These are phyloP conservation scores for Pinus tabuliformis DNA, from an alignment of 75 land plant genomes.

Conservation along the genomic window DNA sequence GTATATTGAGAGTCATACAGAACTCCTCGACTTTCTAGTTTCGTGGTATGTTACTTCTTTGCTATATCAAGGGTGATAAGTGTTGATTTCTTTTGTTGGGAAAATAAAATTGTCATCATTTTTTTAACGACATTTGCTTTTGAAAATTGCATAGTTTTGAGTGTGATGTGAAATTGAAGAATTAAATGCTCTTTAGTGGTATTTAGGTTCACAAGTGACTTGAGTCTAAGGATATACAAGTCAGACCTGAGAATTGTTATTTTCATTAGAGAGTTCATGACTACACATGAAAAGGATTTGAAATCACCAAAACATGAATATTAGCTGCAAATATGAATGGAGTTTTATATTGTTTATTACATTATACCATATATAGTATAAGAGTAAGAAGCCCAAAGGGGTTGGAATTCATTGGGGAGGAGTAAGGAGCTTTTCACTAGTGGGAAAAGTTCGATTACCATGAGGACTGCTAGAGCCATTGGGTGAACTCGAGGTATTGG, in stretches of 20 bases:
- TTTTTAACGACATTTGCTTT: neutral
- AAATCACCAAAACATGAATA: neutral
- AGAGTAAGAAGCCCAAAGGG: too few relatives aligned
- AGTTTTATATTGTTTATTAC: neutral
- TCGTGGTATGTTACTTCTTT: conserved; percentile 50
- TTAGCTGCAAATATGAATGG: neutral
- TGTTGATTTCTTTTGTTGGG: neutral
- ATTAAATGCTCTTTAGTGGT: neutral
- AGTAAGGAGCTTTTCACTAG: too few relatives aligned
- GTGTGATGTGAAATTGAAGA: neutral
- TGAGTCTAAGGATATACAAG: neutral
- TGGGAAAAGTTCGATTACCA: too few relatives aligned
- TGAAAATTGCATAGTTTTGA: neutral
- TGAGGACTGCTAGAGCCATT: too few relatives aligned
- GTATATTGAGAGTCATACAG: conserved; percentile 76
- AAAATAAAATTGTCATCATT: neutral
- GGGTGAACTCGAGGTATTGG: too few relatives aligned
- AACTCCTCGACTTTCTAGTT: conserved; percentile 89
- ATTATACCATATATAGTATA: neutral
- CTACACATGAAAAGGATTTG: neutral
- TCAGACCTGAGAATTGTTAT: neutral
- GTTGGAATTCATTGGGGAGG: too few relatives aligned
- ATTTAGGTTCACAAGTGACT: neutral
- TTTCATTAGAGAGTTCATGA: neutral
- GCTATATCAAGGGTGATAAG: neutral